Percentiles rank a stretch among this genome's conserved stretches.
These are phyloP conservation scores for Epichloe scottii DNA, from an alignment of 2,329 filamentous ascomycete genomes.

Conservation along the genomic window DNA sequence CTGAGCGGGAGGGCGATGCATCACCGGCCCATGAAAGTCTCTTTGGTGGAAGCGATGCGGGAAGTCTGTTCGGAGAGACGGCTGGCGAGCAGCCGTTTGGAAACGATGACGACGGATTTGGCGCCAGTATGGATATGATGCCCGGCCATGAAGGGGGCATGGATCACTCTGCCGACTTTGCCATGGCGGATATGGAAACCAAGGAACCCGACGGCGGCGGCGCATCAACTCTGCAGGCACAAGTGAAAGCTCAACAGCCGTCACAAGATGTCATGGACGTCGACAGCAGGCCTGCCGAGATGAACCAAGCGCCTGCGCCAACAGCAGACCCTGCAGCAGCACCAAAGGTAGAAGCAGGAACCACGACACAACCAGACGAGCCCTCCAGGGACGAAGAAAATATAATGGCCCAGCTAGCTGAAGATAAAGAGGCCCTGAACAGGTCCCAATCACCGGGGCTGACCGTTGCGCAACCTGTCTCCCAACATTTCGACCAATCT, in stretches of 20 bases:
- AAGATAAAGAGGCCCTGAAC: slow-evolving; percentile 8
- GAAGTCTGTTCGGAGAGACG: slow-evolving; percentile 79
- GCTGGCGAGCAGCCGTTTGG: slow-evolving; percentile 51
- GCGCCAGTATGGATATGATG: slow-evolving; percentile 53
- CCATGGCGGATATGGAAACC: slow-evolving; percentile 23
- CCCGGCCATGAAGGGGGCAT: slow-evolving; percentile 26
- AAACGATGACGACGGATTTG: slow-evolving; percentile 76
- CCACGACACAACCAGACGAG: slow-evolving; percentile 1
- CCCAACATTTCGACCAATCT: slow-evolving; percentile 36
- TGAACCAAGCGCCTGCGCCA: not conserved
- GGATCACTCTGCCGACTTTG: slow-evolving; percentile 31
- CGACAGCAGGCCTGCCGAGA: slow-evolving; percentile 1
- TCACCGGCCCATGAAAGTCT: slow-evolving; percentile 66
- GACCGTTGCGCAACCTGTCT: slow-evolving; percentile 25
- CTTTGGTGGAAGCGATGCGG: slow-evolving; percentile 67
- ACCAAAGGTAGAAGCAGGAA: not conserved
- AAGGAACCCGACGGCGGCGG: not conserved
- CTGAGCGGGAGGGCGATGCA: slow-evolving; percentile 40
- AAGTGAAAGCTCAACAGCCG: not conserved
- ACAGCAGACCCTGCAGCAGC: not conserved
- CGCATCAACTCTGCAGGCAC: not conserved
- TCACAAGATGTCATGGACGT: slow-evolving; percentile 8
- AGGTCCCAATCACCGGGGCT: slow-evolving; percentile 13
- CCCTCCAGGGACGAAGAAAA: not conserved
- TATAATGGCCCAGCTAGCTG: not conserved